phyloP scores from a whole-genome alignment of 495 filamentous ascomycete genomes.

The Xylaria palmicola region DNA sequence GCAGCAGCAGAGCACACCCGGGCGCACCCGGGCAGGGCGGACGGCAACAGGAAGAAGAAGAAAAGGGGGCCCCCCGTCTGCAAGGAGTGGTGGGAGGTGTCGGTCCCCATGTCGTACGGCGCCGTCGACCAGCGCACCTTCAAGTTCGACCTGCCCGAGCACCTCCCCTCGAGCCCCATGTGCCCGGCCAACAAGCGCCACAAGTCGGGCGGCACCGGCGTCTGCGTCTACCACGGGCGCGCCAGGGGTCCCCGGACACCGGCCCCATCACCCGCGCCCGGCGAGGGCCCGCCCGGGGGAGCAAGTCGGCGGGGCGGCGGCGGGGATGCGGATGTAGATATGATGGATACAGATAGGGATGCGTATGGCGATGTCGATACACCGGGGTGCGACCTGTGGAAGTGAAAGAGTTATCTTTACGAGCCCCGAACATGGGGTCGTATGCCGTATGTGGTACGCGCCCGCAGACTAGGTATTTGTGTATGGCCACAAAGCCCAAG shows the following conservation, averaged over 20 bases:
- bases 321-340: neutral
- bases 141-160: slow-evolving; percentile 60
- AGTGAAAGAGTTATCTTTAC: neutral
- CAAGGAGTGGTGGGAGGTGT: slow-evolving; percentile 34
- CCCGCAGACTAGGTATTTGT: too few relatives aligned
- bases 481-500: too few relatives aligned
- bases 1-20: neutral
- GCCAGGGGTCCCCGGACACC: slow-evolving; percentile 17
- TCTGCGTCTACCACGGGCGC: slow-evolving; percentile 50
- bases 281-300: slow-evolving; percentile 2
- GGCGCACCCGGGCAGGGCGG: slow-evolving; percentile 17
- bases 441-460: too few relatives aligned
- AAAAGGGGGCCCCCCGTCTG: slow-evolving; percentile 9
- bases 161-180: slow-evolving; percentile 61
- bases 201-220: slow-evolving; percentile 50
- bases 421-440: too few relatives aligned
- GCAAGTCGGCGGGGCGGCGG: neutral
- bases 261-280: neutral
- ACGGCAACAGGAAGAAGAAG: slow-evolving; percentile 3
- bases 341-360: neutral
- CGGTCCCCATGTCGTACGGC: slow-evolving; percentile 12
- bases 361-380: neutral
- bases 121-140: slow-evolving; percentile 29
- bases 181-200: slow-evolving; percentile 60
- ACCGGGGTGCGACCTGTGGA: slow-evolving; percentile 8